Evolutionary conservation across 192 early-diverging fungal genomes (phyloP).

Genomic region (Coemansia sp.): DNA sequence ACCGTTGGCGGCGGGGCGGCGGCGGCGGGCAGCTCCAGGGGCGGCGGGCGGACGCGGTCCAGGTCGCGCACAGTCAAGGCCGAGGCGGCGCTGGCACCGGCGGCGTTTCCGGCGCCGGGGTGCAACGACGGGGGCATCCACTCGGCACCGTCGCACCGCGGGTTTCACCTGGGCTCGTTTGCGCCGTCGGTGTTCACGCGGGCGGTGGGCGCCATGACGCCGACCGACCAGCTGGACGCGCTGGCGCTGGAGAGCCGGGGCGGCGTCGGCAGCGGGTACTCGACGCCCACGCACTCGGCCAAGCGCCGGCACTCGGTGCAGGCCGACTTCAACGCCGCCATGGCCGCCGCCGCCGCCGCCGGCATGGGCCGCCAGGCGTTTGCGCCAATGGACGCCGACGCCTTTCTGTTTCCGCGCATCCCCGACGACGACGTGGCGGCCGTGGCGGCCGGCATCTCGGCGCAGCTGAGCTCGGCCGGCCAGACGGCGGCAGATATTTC

Average conservation of each 20-base stretch:
- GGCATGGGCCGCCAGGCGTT: slow-evolving; percentile 39
- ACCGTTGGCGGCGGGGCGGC: slow-evolving; percentile 1
- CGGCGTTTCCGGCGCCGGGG: not conserved
- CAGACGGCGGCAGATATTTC: slow-evolving; percentile 14
- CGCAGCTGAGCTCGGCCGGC: slow-evolving; percentile 6
- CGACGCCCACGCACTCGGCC: slow-evolving; percentile 39
- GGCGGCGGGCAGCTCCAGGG: not conserved
- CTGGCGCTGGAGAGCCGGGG: slow-evolving; percentile 43
- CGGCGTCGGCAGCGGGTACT: slow-evolving; percentile 29
- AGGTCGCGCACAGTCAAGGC: not conserved
- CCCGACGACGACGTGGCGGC: slow-evolving; percentile 32
- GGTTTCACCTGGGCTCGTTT: slow-evolving; percentile 30
- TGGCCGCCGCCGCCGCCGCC: slow-evolving; percentile 35
- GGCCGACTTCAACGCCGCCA: slow-evolving; percentile 38
- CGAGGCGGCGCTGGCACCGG: not conserved
- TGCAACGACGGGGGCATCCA: slow-evolving; percentile 27
- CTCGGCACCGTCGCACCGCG: slow-evolving; percentile 22
- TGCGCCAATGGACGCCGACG: slow-evolving; percentile 31
- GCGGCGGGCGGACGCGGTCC: slow-evolving; percentile 1
- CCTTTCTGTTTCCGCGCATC: slow-evolving; percentile 45
- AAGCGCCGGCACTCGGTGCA: slow-evolving; percentile 48
- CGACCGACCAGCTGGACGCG: slow-evolving; percentile 48
- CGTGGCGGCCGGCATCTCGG: slow-evolving; percentile 17
- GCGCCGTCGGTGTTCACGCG: slow-evolving; percentile 45
- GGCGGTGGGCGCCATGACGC: slow-evolving; percentile 23